Evolutionary conservation across 345 rosid species (phyloP).

Genomic region (Acer saccharum): DNA sequence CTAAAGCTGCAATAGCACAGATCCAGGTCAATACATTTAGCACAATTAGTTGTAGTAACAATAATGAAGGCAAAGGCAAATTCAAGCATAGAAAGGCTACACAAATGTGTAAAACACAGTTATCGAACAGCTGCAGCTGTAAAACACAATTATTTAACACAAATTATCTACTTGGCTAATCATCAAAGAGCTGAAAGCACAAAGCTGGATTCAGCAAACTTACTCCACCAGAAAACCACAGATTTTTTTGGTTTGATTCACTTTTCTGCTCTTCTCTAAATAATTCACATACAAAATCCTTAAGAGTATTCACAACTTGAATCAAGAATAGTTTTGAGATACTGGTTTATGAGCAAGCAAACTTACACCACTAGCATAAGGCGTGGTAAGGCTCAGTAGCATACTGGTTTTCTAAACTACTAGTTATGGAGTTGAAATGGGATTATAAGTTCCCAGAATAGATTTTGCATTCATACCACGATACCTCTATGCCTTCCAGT

Average conservation of each 20-base stretch:
- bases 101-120: not conserved
- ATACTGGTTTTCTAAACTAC: not conserved
- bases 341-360: not conserved
- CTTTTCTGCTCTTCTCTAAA: not conserved
- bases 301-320: not conserved
- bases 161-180: not conserved
- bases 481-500: not conserved
- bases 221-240: not conserved
- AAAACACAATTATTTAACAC: not conserved
- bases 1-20: slow-evolving; percentile 47
- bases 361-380: not conserved
- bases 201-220: not conserved
- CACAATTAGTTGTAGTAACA: not conserved
- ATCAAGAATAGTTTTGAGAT: not conserved
- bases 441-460: not conserved
- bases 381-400: not conserved
- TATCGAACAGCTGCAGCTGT: not conserved
- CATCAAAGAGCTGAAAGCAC: not conserved
- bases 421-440: not conserved
- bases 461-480: too few species aligned
- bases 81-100: not conserved
- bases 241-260: not conserved
- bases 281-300: not conserved
- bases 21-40: not conserved
- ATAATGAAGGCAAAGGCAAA: slow-evolving; percentile 1